A percentile compares a stretch with the other conserved stretches of the same genome.
phyloP scores from a whole-genome alignment of 768 basidiomycete species.

The Russula dissimulans region DNA sequence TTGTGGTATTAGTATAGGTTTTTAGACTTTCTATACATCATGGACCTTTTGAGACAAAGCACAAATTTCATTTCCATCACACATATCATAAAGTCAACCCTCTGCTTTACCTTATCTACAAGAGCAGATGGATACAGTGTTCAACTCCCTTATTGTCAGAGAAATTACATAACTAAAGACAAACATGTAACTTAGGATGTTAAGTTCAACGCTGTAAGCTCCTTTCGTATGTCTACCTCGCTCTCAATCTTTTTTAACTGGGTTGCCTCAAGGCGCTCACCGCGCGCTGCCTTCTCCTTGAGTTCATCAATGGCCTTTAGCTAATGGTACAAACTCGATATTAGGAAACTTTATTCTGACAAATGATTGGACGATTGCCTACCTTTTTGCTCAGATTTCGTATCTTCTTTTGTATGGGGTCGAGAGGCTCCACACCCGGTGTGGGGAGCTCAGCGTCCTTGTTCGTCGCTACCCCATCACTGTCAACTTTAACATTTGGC shows the following conservation, averaged over 20 bases:
- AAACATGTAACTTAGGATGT: not conserved
- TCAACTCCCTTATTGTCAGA: not conserved
- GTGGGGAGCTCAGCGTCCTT: slow-evolving; percentile 39
- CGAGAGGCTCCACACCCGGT: slow-evolving; percentile 52
- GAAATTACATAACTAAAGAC: not conserved
- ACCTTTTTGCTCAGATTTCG: slow-evolving; percentile 96
- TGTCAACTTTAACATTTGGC: slow-evolving; percentile 30
- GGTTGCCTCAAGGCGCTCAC: slow-evolving; percentile 88
- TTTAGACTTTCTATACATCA: no score
- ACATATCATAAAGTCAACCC: not conserved
- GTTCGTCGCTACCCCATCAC: slow-evolving; percentile 1
- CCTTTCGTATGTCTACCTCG: slow-evolving; percentile 75
- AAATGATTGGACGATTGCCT: slow-evolving; percentile 18
- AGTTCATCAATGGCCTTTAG: slow-evolving; percentile 98
- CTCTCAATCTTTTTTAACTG: slow-evolving; percentile 96
- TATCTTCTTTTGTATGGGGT: slow-evolving; percentile 84
- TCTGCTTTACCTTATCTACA: not conserved
- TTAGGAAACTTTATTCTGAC: not conserved
- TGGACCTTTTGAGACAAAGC: no score
- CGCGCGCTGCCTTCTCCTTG: slow-evolving; percentile 82
- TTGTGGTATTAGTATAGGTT: no score
- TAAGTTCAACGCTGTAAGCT: slow-evolving; percentile 41
- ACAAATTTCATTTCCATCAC: no score
- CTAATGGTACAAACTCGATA: slow-evolving; percentile 32
- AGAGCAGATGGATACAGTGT: not conserved